phyloP scores from a whole-genome alignment of 306 rosid species.

The Malus fusca region DNA sequence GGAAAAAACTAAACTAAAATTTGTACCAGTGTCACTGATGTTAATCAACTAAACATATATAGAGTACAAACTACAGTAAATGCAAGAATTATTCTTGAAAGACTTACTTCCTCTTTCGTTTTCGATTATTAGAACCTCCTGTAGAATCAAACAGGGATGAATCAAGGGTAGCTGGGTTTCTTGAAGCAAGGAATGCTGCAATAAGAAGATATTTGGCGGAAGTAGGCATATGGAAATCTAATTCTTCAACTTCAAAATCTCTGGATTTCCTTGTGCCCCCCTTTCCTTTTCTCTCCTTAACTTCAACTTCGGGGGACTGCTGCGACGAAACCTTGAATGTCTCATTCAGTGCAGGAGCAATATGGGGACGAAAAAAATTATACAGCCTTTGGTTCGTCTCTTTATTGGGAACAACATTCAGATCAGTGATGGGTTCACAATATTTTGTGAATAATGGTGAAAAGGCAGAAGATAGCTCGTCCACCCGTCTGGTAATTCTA shows the following conservation, averaged over 20 bases:
- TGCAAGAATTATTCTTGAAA: constrained; percentile 3
- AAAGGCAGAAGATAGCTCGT: constrained; percentile 56
- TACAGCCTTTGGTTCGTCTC: constrained; percentile 57
- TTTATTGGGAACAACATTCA: constrained; percentile 48
- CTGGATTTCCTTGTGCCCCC: constrained; percentile 36
- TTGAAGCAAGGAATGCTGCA: constrained; percentile 93
- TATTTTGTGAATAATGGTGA: constrained; percentile 56
- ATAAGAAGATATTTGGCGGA: constrained; percentile 88
- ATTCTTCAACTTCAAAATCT: constrained; percentile 36
- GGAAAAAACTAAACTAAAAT: not conserved
- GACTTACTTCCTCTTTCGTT: constrained; percentile 76
- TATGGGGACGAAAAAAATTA: constrained; percentile 48
- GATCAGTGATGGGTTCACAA: constrained; percentile 53
- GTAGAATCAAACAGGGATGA: constrained; percentile 88
- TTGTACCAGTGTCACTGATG: not conserved
- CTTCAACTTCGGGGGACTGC: constrained; percentile 38
- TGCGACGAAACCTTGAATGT: constrained; percentile 57
- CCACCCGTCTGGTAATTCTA: constrained; percentile 65
- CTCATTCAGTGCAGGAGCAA: constrained; percentile 64
- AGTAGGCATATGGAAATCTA: constrained; percentile 78
- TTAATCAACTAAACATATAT: not conserved
- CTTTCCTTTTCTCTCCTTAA: constrained; percentile 43
- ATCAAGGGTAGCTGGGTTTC: constrained; percentile 95
- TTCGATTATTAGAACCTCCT: constrained; percentile 68
- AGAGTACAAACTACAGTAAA: not conserved